phyloP scores from a whole-genome alignment of 2,329 filamentous ascomycete species.

The Cladosporium velox region DNA sequence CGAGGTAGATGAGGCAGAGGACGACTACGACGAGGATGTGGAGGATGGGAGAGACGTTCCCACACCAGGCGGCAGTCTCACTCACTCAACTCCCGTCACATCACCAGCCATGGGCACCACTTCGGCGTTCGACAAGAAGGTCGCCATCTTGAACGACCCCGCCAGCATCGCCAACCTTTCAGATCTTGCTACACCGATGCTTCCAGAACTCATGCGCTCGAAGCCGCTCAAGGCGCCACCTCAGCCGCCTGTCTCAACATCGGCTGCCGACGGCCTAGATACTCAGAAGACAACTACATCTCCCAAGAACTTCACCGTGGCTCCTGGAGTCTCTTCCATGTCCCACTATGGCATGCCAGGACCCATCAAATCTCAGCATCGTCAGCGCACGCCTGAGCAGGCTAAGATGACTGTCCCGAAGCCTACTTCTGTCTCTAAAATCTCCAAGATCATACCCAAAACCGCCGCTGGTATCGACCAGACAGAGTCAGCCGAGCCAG shows the following conservation, averaged over 20 bases:
- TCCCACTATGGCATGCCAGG: conserved; percentile 2
- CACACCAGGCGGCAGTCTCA: neutral
- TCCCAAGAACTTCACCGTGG: neutral
- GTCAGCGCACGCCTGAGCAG: neutral
- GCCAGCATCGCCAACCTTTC: neutral
- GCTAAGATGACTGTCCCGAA: neutral
- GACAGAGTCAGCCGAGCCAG: neutral
- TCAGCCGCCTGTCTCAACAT: neutral
- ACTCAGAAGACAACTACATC: neutral
- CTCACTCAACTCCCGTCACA: neutral
- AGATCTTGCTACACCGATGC: neutral
- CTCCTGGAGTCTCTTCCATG: conserved; percentile 8
- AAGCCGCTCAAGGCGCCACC: neutral
- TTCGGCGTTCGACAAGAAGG: neutral
- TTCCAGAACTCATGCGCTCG: neutral
- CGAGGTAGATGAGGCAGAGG: neutral
- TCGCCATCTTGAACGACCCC: neutral
- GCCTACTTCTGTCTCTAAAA: neutral
- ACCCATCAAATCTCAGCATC: neutral
- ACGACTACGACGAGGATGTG: conserved; percentile 18
- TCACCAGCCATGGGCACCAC: neutral
- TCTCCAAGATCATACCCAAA: neutral
- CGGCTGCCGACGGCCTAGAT: neutral
- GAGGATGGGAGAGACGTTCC: neutral
- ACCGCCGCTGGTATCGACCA: neutral